Base-by-base conservation (phyloP, 306 rosid species). In the Trifolium pratense region DNA sequence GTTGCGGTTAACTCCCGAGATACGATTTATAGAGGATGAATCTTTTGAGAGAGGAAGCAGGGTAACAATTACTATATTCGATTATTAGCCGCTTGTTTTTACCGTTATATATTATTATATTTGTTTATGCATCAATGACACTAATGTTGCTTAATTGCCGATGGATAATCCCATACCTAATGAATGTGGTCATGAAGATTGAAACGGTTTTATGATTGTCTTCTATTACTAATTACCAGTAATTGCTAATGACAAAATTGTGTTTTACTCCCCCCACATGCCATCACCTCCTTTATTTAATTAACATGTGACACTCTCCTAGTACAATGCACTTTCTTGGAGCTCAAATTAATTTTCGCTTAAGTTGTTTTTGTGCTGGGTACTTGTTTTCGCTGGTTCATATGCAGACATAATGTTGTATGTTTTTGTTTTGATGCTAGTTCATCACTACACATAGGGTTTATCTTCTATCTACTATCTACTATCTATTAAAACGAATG, bases 21-120 rank as follows among this genome's bases (percentile, higher is more conserved):
- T 94, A 69, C 88, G 98, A 48, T 94, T 94, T 76, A 42, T 94
- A 4, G 95, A 94, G 83, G 98, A 94, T 63, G 98, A 89, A 23
- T 83, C 97, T 25, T 75, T 91, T 46, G 98, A 94, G 79, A 87
- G 90, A 88, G 96, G 97, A 88, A 91, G 97, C 95, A 88, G 96
- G 96, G 98, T 93, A 76, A 77, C 43, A 17, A 64, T 59, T 32
- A 25, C 32, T 57, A 64, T 65, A 62, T 45, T 61, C 18, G n/a
- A n/a, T n/a, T n/a, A n/a, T n/a, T n/a, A n/a, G 61, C 3, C 3
- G 23, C 64, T 63, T 13, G 11, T 69, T 34, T 59, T 26, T 29
- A 9, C 32, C 31, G 15, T 32, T 66, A 14, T 26, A n/a, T 59
- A 14, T 64, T 5, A 18, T 25, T n/a, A n/a, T n/a, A 25, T 25